Evolutionary conservation across 2,329 filamentous ascomycete genomes (phyloP).

Genomic region (Penicillium olsonii): DNA sequence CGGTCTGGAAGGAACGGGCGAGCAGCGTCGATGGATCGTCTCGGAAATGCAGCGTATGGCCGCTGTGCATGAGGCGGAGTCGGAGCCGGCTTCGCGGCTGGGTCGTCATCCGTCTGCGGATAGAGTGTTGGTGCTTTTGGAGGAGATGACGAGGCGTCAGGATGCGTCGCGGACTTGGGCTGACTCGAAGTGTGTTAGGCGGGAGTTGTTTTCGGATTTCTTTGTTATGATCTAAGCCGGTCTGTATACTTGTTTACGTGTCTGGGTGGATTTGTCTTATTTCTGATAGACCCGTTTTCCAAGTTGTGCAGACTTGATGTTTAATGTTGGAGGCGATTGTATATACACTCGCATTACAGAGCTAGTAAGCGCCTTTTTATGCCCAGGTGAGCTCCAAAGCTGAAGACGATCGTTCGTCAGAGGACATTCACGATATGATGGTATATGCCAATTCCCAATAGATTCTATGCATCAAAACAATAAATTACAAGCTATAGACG

Average conservation of each 20-base stretch:
- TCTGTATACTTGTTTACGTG: slow-evolving; percentile 6
- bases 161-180: slow-evolving; percentile 37
- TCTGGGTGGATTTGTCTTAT: not conserved
- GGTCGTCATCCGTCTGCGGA: slow-evolving; percentile 34
- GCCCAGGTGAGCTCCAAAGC: too few species aligned
- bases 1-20: slow-evolving; percentile 32
- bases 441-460: slow-evolving; percentile 13
- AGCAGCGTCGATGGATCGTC: slow-evolving; percentile 37
- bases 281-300: too few species aligned
- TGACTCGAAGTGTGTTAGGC: slow-evolving; percentile 36
- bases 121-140: slow-evolving; percentile 32
- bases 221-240: slow-evolving; percentile 33
- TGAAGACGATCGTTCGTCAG: too few species aligned
- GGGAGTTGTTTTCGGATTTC: slow-evolving; percentile 36
- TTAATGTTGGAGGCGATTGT: too few species aligned
- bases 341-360: too few species aligned
- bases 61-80: slow-evolving; percentile 10
- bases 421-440: not conserved
- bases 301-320: too few species aligned
- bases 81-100: not conserved
- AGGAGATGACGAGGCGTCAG: slow-evolving; percentile 38
- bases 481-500: slow-evolving; percentile 24
- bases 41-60: slow-evolving; percentile 37
- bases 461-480: slow-evolving; percentile 23
- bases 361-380: too few species aligned